Percentiles rank a stretch among this genome's conserved stretches.
These are phyloP conservation scores for Periglandula ipomoeae DNA, from an alignment of 2,329 filamentous ascomycete species.

Conservation along the genomic window DNA sequence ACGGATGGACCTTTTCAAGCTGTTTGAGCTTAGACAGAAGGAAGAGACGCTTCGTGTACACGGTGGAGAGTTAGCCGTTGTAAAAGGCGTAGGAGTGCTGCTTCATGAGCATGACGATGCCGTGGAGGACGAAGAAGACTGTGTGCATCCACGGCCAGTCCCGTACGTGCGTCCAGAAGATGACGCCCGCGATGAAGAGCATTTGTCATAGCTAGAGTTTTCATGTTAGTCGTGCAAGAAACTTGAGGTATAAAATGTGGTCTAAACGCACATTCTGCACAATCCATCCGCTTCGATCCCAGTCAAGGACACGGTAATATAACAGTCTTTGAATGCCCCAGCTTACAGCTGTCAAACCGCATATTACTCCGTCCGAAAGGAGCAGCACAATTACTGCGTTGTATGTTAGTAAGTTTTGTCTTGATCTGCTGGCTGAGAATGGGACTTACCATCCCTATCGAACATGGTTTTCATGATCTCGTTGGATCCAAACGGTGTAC, in stretches of 20 bases:
- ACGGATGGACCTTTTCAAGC: constrained; percentile 43
- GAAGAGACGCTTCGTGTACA: constrained; percentile 40
- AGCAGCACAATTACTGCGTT: constrained; percentile 40
- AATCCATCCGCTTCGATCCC: constrained; percentile 63
- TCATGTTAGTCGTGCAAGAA: background rate
- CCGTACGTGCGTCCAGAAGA: constrained; percentile 58
- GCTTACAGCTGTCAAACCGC: constrained; percentile 53
- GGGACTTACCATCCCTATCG: constrained; percentile 33
- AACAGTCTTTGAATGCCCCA: constrained; percentile 57
- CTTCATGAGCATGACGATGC: constrained; percentile 73
- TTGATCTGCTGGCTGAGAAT: too few species aligned
- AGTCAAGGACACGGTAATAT: constrained; percentile 49
- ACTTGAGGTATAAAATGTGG: background rate
- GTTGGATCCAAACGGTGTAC: constrained; percentile 59
- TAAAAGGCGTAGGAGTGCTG: constrained; percentile 74
- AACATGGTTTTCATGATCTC: constrained; percentile 66
- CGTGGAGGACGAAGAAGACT: constrained; percentile 67
- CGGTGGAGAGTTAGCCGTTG: constrained; percentile 61
- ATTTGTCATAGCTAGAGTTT: constrained; percentile 54
- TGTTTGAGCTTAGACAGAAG: constrained; percentile 43
- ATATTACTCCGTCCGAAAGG: constrained; percentile 62
- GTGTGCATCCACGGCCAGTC: constrained; percentile 81
- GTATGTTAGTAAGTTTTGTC: background rate
- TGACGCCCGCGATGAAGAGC: constrained; percentile 49
- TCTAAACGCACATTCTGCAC: constrained; percentile 50